phyloP scores from a whole-genome alignment of 2,329 filamentous ascomycete species.

The Trichophyton benhamiae region DNA sequence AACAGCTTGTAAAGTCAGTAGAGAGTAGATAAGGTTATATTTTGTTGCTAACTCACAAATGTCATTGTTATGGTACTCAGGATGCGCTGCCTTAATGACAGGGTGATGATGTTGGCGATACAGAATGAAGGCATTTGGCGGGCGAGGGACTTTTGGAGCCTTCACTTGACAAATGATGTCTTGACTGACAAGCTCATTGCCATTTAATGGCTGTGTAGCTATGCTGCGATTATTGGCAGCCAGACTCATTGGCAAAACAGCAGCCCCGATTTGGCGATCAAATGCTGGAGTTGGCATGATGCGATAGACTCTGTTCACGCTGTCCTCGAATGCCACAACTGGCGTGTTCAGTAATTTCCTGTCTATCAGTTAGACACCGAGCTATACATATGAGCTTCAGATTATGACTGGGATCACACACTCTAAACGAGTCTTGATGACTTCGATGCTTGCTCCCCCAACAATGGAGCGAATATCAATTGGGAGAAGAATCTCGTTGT shows the following conservation, averaged over 20 bases:
- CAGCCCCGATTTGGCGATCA: conserved; percentile 14
- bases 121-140: conserved; percentile 36
- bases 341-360: conserved; percentile 19
- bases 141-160: conserved; percentile 30
- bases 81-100: conserved; percentile 26
- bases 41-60: conserved; percentile 28
- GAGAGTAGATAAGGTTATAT: neutral
- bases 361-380: conserved; percentile 10
- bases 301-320: conserved; percentile 20
- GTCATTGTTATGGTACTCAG: conserved; percentile 34
- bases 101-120: conserved; percentile 33
- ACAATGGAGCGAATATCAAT: conserved; percentile 21
- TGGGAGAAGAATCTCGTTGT: conserved; percentile 24
- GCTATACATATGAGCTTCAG: neutral
- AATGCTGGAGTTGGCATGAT: conserved; percentile 21
- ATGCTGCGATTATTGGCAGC: neutral
- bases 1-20: conserved; percentile 21
- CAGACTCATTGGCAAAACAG: conserved; percentile 11
- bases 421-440: conserved; percentile 23
- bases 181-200: neutral
- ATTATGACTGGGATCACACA: conserved; percentile 12
- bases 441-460: conserved; percentile 20
- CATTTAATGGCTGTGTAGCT: neutral
- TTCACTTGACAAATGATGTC: conserved; percentile 13
- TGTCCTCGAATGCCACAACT: conserved; percentile 20